A percentile compares a stretch with the other conserved stretches of the same genome.
phyloP scores from a whole-genome alignment of 1,284 basidiomycete species.

The Ceratobasidium theobromae region DNA sequence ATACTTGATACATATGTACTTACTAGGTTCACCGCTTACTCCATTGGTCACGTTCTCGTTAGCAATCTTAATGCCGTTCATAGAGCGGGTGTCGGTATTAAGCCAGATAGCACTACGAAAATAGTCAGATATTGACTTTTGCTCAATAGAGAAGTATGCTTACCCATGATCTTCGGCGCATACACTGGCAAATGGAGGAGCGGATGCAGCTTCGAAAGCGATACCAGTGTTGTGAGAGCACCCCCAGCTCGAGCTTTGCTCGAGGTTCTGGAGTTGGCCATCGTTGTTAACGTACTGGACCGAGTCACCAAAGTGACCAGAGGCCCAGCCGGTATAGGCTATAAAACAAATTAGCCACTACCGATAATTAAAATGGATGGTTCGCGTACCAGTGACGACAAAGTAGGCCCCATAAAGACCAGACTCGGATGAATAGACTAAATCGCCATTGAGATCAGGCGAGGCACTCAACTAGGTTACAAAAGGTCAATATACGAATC shows the following conservation, averaged over 20 bases:
- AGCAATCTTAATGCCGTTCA: conserved; percentile 17
- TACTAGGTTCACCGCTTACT: conserved; percentile 9
- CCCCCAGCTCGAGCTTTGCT: conserved; percentile 1
- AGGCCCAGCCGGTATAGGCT: not conserved
- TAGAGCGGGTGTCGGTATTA: conserved; percentile 8
- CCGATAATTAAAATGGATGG: not conserved
- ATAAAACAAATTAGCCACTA: not conserved
- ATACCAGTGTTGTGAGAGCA: conserved; percentile 15
- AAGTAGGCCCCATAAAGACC: conserved; percentile 13
- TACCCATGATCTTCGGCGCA: conserved; percentile 15
- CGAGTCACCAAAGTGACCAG: conserved; percentile 4
- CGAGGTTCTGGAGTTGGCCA: not conserved
- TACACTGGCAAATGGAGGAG: conserved; percentile 1
- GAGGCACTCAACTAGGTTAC: not conserved
- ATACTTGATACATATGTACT: not conserved
- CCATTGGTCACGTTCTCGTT: conserved; percentile 18
- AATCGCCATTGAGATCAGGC: conserved; percentile 2
- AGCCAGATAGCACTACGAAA: conserved; percentile 11
- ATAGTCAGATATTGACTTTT: not conserved
- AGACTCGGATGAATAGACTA: conserved; percentile 4
- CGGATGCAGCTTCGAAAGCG: conserved; percentile 11
- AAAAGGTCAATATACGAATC: not conserved
- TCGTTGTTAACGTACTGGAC: conserved; percentile 6
- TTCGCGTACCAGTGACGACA: conserved; percentile 1
- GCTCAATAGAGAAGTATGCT: not conserved